Evolutionary conservation across 1,284 basidiomycete species (phyloP).

Genomic region (Apiotrichum laibachii): DNA sequence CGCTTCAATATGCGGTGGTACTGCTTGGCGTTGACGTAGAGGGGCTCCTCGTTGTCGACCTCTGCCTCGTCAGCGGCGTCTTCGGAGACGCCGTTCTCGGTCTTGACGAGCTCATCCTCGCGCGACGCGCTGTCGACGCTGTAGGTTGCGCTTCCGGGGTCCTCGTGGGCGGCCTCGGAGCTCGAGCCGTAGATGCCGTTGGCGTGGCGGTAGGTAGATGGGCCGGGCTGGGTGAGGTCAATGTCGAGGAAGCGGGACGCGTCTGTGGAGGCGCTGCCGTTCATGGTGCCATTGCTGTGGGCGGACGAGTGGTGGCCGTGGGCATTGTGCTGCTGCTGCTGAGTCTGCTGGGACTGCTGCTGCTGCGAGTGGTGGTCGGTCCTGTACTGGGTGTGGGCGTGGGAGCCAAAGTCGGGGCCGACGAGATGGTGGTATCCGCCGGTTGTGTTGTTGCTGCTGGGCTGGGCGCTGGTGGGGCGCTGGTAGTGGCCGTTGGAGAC

Average conservation of each 20-base stretch:
- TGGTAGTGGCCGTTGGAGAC: constrained; percentile 14
- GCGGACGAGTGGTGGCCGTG: background rate
- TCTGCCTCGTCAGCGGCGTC: constrained; percentile 22
- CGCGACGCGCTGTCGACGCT: constrained; percentile 10
- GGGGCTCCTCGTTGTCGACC: constrained; percentile 79
- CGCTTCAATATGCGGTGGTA: constrained; percentile 95
- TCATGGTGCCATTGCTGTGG: constrained; percentile 10
- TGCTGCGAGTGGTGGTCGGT: constrained; percentile 12
- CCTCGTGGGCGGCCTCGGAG: constrained; percentile 20
- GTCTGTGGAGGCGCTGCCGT: constrained; percentile 17
- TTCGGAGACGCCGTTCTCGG: constrained; percentile 25
- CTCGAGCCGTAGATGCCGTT: constrained; percentile 11
- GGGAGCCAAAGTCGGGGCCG: constrained; percentile 19
- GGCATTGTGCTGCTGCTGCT: constrained; percentile 1
- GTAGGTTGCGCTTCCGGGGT: constrained; percentile 4
- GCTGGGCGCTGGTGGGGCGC: constrained; percentile 8
- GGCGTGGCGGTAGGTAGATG: constrained; percentile 28
- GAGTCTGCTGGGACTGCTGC: no score
- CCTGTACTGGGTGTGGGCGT: constrained; percentile 14
- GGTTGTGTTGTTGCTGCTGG: constrained; percentile 8
- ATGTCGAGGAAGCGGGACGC: constrained; percentile 33
- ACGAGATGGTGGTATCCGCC: constrained; percentile 20
- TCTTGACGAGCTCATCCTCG: constrained; percentile 24
- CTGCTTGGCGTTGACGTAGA: constrained; percentile 97
- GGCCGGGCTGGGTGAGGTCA: constrained; percentile 33